A percentile compares a stretch with the other conserved stretches of the same genome.
Conservation (phyloP, 768 basidiomycete species). For the Mycena crocata region DNA sequence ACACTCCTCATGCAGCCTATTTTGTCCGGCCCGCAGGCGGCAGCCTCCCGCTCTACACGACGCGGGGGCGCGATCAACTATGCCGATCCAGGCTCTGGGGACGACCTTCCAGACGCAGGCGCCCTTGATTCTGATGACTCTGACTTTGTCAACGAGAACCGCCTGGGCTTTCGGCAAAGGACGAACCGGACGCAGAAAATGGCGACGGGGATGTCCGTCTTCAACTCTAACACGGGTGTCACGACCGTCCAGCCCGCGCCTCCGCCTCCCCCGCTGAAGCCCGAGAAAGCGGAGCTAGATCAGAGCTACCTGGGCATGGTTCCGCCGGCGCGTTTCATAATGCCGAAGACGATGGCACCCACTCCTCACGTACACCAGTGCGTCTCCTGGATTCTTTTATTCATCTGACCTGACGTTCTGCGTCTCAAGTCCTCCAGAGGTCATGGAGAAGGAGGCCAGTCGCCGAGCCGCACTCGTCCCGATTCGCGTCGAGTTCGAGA, state of each 20-base stretch:
- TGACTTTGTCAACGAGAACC: slow-evolving; percentile 63
- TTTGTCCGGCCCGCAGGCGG: slow-evolving; percentile 73
- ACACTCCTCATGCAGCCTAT: slow-evolving; percentile 94
- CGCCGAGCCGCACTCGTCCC: slow-evolving; percentile 75
- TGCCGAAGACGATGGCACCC: slow-evolving; percentile 63
- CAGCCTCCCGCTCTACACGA: slow-evolving; percentile 59
- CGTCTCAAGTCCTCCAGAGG: slow-evolving; percentile 69
- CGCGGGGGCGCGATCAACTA: slow-evolving; percentile 86
- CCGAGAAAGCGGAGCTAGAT: slow-evolving; percentile 74
- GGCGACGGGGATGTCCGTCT: slow-evolving; percentile 64
- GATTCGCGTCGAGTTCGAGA: slow-evolving; percentile 95
- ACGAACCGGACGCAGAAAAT: slow-evolving; percentile 53
- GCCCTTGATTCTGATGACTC: slow-evolving; percentile 88
- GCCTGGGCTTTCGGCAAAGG: slow-evolving; percentile 62
- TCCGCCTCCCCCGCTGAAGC: slow-evolving; percentile 46
- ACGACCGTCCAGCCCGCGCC: slow-evolving; percentile 48
- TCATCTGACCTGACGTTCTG: slow-evolving; percentile 24
- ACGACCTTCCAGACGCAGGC: slow-evolving; percentile 84
- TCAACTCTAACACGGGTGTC: slow-evolving; percentile 62
- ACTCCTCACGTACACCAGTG: slow-evolving; percentile 83
- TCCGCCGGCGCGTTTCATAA: slow-evolving; percentile 84
- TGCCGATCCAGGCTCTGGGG: slow-evolving; percentile 85
- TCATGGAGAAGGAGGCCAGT: slow-evolving; percentile 71
- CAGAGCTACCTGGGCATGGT: slow-evolving; percentile 92
- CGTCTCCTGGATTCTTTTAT: slow-evolving; percentile 47